Conservation (phyloP, 257 asterid species). For the Mentha longifolia region DNA sequence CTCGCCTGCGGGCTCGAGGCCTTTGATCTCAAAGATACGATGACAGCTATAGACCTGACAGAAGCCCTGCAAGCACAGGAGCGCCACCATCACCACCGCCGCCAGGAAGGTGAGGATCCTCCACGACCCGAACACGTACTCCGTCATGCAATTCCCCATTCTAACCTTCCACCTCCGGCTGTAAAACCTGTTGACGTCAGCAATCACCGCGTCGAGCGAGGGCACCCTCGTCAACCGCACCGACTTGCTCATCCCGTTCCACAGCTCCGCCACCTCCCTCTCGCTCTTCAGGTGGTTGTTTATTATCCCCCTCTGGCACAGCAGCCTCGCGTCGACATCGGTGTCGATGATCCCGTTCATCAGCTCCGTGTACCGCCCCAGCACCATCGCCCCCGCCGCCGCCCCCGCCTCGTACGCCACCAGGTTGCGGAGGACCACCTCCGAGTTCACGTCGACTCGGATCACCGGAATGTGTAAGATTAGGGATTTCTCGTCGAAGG, state of each 20-base stretch:
- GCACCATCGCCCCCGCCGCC: constrained; percentile 51
- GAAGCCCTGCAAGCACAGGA: constrained; percentile 52
- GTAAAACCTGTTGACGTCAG: constrained; percentile 63
- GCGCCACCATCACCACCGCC: constrained; percentile 47
- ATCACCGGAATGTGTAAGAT: constrained; percentile 39
- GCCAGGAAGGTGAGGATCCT: constrained; percentile 55
- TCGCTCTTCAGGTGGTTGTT: constrained; percentile 68
- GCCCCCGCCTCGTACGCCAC: constrained; percentile 56
- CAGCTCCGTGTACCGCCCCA: constrained; percentile 63
- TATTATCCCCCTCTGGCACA: constrained; percentile 60
- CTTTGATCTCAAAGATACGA: constrained; percentile 27
- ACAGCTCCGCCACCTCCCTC: constrained; percentile 60
- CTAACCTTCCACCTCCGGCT: constrained; percentile 56
- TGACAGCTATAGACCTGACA: constrained; percentile 53
- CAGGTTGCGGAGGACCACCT: constrained; percentile 40
- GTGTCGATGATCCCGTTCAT: constrained; percentile 74
- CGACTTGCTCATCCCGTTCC: constrained; percentile 79
- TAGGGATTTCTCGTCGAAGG: constrained; percentile 29
- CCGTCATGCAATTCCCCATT: constrained; percentile 44
- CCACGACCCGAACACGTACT: constrained; percentile 63
- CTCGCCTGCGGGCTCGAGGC: constrained; percentile 15
- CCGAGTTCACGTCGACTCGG: constrained; percentile 39
- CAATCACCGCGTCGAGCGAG: constrained; percentile 59
- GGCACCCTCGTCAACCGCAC: constrained; percentile 66
- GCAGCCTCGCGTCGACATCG: constrained; percentile 52